Evolutionary conservation across 768 basidiomycete genomes (phyloP).

Genomic region (Trametes elegans): DNA sequence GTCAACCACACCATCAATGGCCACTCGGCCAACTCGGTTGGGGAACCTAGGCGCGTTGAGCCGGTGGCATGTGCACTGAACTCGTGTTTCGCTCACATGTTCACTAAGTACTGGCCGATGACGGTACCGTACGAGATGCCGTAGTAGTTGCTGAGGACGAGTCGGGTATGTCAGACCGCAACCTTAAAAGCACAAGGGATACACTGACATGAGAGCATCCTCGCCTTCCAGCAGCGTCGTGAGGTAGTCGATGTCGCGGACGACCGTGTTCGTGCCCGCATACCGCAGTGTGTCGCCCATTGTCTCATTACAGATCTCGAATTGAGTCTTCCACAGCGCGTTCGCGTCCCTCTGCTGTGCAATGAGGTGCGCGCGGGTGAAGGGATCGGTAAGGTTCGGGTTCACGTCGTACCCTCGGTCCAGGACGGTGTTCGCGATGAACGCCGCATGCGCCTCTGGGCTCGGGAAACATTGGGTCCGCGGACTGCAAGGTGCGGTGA

Average conservation of each 20-base stretch:
- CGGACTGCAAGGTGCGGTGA: constrained; percentile 20
- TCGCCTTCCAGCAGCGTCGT: constrained; percentile 26
- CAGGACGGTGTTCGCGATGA: constrained; percentile 29
- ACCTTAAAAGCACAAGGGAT: constrained; percentile 8
- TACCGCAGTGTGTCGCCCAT: constrained; percentile 28
- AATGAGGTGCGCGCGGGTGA: constrained; percentile 22
- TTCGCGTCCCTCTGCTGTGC: constrained; percentile 23
- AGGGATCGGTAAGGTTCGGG: constrained; percentile 27
- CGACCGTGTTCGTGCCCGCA: constrained; percentile 32
- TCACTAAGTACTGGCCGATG: constrained; percentile 33
- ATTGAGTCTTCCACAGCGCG: constrained; percentile 25
- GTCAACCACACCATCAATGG: constrained; percentile 33
- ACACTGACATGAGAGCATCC: constrained; percentile 11
- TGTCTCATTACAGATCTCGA: background rate
- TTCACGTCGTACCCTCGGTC: constrained; percentile 26
- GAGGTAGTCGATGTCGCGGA: constrained; percentile 32
- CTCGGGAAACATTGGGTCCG: constrained; percentile 27
- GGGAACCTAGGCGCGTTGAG: constrained; percentile 26
- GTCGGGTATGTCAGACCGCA: background rate
- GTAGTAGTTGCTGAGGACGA: constrained; percentile 27
- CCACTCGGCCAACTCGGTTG: constrained; percentile 29
- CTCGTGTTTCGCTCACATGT: too few species aligned
- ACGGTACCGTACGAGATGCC: constrained; percentile 34
- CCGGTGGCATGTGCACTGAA: background rate
- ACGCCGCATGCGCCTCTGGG: constrained; percentile 23